A percentile compares a stretch with the other conserved stretches of the same genome.
Conservation (phyloP, 2,329 filamentous ascomycete species). For the Talaromyces sp. region DNA sequence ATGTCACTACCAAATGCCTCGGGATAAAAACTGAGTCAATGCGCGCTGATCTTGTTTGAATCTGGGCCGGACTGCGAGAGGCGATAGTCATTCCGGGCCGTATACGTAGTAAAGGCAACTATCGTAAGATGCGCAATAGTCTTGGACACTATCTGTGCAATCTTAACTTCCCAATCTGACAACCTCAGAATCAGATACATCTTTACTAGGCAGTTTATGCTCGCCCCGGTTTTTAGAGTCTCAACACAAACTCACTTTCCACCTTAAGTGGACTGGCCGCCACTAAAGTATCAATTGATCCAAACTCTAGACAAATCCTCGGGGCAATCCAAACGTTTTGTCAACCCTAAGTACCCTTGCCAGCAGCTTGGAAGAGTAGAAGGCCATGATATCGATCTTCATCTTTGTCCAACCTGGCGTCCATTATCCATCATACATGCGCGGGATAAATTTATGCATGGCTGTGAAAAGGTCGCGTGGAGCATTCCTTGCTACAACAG, state of each 20-base stretch:
- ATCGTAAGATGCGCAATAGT: neutral
- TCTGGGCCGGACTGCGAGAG: neutral
- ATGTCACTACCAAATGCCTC: neutral
- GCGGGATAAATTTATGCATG: neutral
- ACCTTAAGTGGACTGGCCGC: neutral
- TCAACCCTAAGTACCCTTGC: neutral
- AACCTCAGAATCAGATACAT: neutral
- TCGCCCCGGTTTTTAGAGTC: neutral
- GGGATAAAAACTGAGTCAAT: neutral
- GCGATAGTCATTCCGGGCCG: neutral
- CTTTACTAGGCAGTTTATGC: neutral
- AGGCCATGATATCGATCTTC: neutral
- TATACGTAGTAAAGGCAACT: neutral
- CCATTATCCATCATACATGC: neutral
- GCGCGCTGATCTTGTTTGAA: neutral
- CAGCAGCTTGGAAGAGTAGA: neutral
- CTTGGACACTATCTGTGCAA: neutral
- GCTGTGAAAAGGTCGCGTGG: neutral
- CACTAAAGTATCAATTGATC: neutral
- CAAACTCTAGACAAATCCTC: neutral
- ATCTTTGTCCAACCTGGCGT: neutral
- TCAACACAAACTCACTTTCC: neutral
- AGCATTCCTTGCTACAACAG: neutral
- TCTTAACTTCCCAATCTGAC: neutral
- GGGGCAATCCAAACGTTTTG: neutral